Percentiles rank a stretch among this genome's conserved stretches.
phyloP scores from a whole-genome alignment of 202 grass and related monocot genomes.

The Zoysia matrella region DNA sequence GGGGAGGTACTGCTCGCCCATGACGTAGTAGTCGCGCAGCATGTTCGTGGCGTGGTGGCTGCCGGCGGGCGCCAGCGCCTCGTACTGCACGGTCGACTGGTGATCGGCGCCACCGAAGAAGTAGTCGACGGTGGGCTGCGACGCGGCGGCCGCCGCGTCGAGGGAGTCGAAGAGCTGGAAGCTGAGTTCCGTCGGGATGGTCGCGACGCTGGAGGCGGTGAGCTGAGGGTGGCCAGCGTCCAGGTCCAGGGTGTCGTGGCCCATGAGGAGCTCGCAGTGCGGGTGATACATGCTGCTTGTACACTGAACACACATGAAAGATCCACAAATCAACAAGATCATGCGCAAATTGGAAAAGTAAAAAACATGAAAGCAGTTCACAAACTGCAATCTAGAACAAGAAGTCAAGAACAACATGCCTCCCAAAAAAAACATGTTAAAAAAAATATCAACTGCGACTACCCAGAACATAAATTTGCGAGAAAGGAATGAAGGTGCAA shows the following conservation, averaged over 20 bases:
- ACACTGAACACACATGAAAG: not conserved
- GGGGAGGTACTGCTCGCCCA: slow-evolving; percentile 35
- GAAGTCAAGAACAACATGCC: not conserved
- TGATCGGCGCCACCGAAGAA: slow-evolving; percentile 48
- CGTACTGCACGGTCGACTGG: slow-evolving; percentile 43
- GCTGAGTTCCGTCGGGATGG: slow-evolving; percentile 45
- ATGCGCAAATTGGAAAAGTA: not conserved
- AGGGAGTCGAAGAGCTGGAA: slow-evolving; percentile 57
- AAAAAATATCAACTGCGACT: not conserved
- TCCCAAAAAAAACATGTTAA: not conserved
- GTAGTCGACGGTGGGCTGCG: slow-evolving; percentile 50
- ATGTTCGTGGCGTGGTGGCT: slow-evolving; percentile 51
- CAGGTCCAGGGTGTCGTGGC: slow-evolving; percentile 51
- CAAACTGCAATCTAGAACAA: not conserved
- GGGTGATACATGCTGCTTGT: slow-evolving; percentile 58
- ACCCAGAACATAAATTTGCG: not conserved
- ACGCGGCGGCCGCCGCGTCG: slow-evolving; percentile 27
- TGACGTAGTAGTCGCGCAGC: slow-evolving; percentile 48
- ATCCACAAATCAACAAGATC: not conserved
- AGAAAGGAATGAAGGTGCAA: not conserved
- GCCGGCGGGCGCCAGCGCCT: slow-evolving; percentile 23
- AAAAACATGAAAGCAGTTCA: not conserved
- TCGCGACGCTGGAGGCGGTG: not conserved
- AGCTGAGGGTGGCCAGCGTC: slow-evolving; percentile 47
- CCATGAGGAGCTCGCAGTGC: slow-evolving; percentile 58